Evolutionary conservation across 1,284 basidiomycete species (phyloP), one percentile per base, ranked within the genome.

Genomic region (Ceratobasidium papillatum): DNA sequence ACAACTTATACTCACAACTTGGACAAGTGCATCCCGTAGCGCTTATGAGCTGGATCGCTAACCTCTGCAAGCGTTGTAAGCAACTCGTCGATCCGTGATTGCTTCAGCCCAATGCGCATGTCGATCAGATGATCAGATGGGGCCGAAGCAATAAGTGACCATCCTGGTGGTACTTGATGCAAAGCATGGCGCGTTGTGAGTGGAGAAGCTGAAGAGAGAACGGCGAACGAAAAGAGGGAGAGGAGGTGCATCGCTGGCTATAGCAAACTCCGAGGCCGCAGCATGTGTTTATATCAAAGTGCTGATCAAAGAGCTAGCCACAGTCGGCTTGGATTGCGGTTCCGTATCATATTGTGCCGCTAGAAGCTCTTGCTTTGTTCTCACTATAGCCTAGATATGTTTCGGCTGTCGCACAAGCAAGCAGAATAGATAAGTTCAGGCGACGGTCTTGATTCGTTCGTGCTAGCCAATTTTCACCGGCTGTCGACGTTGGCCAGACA

Each of bases 1-100:
- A 91, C 81, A 1, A 79, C 82, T 54, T 90, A 32, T 11, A 34
- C 71, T 62, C 43, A 63, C 59, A 0, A 32, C 32, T 74, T 64
- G 32, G 73, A 74, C 49, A 74, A 58, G 36, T 74, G 63, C 52
- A 52, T 54, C 36, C 73, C 73, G n/a, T 66, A 66, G 0, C 51
- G 45, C 36, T 62, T 25, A 45, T 66, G 47, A 2, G 63, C 62
- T 17, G 63, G 73, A 19, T 74, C 36, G 38, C 62, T 65, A 30
- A 74, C 73, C 56, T 74, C 22, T 1, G 17, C 30, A 12, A 74
- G 73, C n/a, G 47, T 36, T 8, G 17, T 41, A 7, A 64, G 49
- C 22, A 74, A 30, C 7, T 66, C 73, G 8, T 25, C 51, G 41
- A 74, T 52, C 14, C 54, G 61, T 14, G 30, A 34, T 34, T 74